These are phyloP conservation scores for Candida sp. DNA, from an alignment of 1,139 yeast genomes.

Conservation along the genomic window DNA sequence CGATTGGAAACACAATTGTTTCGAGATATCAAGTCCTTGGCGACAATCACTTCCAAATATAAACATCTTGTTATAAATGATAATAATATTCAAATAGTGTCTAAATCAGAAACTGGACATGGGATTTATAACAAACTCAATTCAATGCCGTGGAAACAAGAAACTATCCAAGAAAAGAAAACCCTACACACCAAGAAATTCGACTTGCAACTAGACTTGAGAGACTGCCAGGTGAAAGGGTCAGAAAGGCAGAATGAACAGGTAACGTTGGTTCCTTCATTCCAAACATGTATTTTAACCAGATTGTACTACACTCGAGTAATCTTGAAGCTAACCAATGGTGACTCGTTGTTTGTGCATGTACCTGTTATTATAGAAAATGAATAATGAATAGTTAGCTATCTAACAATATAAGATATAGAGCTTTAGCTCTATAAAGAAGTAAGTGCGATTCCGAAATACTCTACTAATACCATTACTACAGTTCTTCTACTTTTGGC, in stretches of 20 bases:
- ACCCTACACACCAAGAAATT: slow-evolving; percentile 24
- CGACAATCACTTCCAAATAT: slow-evolving; percentile 30
- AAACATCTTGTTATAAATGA: slow-evolving; percentile 20
- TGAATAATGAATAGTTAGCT: slow-evolving; percentile 2
- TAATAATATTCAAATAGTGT: slow-evolving; percentile 12
- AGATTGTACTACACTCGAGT: slow-evolving; percentile 46
- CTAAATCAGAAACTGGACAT: slow-evolving; percentile 10
- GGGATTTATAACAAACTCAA: slow-evolving; percentile 19
- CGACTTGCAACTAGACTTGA: slow-evolving; percentile 22
- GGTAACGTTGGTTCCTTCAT: slow-evolving; percentile 51
- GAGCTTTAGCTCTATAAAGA: too few relatives aligned
- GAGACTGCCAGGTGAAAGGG: slow-evolving; percentile 23
- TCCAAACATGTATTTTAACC: slow-evolving; percentile 54
- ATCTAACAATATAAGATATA: too few relatives aligned
- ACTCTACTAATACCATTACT: too few relatives aligned
- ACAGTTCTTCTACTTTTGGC: too few relatives aligned
- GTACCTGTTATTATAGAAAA: slow-evolving; percentile 34
- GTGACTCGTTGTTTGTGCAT: slow-evolving; percentile 31
- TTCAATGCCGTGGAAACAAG: slow-evolving; percentile 25
- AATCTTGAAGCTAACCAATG: slow-evolving; percentile 25
- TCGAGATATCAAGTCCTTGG: slow-evolving; percentile 35
- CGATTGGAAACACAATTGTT: slow-evolving; percentile 34
- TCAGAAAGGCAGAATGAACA: slow-evolving; percentile 17
- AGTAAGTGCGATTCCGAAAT: too few relatives aligned
- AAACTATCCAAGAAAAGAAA: slow-evolving; percentile 13